phyloP scores from a whole-genome alignment of 2,329 filamentous ascomycete genomes.

The Nannizzia gypsea region DNA sequence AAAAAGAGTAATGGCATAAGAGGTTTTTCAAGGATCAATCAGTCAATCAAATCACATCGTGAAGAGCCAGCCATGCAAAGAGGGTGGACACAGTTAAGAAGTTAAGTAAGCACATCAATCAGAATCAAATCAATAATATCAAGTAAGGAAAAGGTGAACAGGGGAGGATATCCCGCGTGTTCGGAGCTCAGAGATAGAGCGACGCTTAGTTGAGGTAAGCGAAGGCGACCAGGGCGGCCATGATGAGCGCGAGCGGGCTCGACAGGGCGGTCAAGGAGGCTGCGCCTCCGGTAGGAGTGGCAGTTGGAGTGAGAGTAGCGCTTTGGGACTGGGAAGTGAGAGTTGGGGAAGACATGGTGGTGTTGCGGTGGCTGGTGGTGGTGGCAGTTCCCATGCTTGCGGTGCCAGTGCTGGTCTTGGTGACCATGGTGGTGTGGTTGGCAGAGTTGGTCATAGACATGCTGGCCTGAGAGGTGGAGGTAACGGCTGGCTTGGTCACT shows the following conservation, averaged over 20 bases:
- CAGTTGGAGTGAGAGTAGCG: conserved; percentile 14
- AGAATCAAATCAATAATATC: conserved; percentile 2
- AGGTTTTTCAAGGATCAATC: conserved; percentile 1
- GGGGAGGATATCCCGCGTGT: not conserved
- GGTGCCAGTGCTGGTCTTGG: conserved; percentile 3
- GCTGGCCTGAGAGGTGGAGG: not conserved
- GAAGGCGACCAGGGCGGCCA: conserved; percentile 25
- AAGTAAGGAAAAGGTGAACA: not conserved
- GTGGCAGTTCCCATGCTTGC: conserved; percentile 16
- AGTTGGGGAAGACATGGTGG: conserved; percentile 13
- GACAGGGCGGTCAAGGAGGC: conserved; percentile 17
- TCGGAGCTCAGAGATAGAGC: not conserved
- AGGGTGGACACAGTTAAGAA: not conserved
- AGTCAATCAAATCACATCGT: conserved; percentile 2
- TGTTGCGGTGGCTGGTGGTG: conserved; percentile 5
- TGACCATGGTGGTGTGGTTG: conserved; percentile 11
- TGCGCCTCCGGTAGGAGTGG: conserved; percentile 16
- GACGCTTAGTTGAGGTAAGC: conserved; percentile 21
- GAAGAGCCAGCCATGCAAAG: not conserved
- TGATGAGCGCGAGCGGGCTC: conserved; percentile 22
- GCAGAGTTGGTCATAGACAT: not conserved
- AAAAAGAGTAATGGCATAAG: not conserved
- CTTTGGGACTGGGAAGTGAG: conserved; percentile 12
- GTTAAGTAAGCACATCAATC: conserved; percentile 1
- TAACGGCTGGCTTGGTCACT: not conserved